Percentiles rank a stretch among this genome's conserved stretches.
Evolutionary conservation across 495 filamentous ascomycete genomes (phyloP).

Genomic region (Achaetomiella virescens): DNA sequence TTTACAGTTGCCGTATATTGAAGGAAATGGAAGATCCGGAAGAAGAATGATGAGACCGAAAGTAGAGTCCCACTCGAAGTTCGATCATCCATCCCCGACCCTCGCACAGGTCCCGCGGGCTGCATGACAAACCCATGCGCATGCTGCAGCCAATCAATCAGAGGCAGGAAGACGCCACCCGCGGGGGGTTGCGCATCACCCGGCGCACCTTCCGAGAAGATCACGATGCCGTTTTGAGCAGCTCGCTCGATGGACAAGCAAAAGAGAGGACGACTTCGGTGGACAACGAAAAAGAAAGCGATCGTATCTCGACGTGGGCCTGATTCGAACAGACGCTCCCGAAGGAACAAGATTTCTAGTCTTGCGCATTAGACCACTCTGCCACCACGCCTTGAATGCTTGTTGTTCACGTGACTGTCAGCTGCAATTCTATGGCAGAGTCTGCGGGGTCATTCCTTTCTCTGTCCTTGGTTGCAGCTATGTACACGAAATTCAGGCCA

Average conservation of each 20-base stretch:
- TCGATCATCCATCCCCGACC: no score
- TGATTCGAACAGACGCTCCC: conserved; percentile 22
- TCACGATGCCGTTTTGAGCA: neutral
- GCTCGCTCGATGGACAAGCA: neutral
- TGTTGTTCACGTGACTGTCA: conserved; percentile 1
- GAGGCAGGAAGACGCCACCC: neutral
- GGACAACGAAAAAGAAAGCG: neutral
- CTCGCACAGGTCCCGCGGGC: no score
- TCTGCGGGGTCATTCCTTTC: neutral
- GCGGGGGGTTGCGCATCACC: neutral
- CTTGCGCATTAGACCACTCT: conserved; percentile 19
- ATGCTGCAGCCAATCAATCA: neutral
- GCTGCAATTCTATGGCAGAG: neutral
- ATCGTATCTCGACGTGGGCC: conserved; percentile 16
- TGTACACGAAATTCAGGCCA: no score
- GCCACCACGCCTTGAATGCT: conserved; percentile 10
- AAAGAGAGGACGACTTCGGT: neutral
- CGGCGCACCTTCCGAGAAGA: neutral
- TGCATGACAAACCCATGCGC: neutral
- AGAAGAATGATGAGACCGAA: no score
- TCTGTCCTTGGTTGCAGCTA: neutral
- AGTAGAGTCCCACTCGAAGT: no score
- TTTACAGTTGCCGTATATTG: no score
- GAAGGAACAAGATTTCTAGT: conserved; percentile 22
- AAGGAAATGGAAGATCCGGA: no score